These are phyloP conservation scores for Parietichytrium sp. DNA, from an alignment of 108 stramenopile genomes.

Conservation along the genomic window DNA sequence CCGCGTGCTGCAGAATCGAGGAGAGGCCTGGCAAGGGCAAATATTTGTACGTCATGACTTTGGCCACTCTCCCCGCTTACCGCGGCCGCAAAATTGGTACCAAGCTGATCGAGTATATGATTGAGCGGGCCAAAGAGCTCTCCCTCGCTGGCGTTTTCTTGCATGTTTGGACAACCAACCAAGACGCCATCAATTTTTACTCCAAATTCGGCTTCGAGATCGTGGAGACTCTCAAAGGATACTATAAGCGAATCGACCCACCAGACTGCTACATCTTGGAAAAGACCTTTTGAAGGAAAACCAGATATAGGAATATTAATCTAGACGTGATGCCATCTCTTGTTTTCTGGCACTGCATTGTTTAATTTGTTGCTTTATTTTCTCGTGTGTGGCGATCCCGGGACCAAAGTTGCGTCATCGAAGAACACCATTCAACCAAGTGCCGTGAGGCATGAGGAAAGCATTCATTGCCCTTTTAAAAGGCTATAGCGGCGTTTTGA, in stretches of 20 bases:
- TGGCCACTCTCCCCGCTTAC: slow-evolving; percentile 88
- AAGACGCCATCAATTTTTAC: slow-evolving; percentile 89
- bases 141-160: slow-evolving; percentile 66
- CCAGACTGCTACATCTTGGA: slow-evolving; percentile 87
- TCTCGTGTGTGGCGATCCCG: too few species aligned
- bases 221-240: slow-evolving; percentile 83
- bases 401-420: too few species aligned
- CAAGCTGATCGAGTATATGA: slow-evolving; percentile 74
- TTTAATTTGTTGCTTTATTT: too few species aligned
- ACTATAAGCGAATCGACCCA: slow-evolving; percentile 94
- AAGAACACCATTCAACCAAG: too few species aligned
- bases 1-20: slow-evolving; percentile 54
- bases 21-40: slow-evolving; percentile 37
- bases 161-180: slow-evolving; percentile 90
- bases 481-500: too few species aligned
- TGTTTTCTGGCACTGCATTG: too few species aligned
- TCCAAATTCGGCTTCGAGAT: slow-evolving; percentile 80
- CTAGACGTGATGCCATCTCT: too few species aligned
- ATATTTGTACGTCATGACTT: slow-evolving; percentile 91
- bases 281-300: too few species aligned
- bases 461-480: too few species aligned
- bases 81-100: slow-evolving; percentile 82
- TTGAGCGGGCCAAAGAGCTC: slow-evolving; percentile 54
- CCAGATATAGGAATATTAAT: too few species aligned
- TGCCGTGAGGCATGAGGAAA: too few species aligned